Base-by-base conservation (phyloP, 2,329 filamentous ascomycete species). In the Verticillium dahliae region DNA sequence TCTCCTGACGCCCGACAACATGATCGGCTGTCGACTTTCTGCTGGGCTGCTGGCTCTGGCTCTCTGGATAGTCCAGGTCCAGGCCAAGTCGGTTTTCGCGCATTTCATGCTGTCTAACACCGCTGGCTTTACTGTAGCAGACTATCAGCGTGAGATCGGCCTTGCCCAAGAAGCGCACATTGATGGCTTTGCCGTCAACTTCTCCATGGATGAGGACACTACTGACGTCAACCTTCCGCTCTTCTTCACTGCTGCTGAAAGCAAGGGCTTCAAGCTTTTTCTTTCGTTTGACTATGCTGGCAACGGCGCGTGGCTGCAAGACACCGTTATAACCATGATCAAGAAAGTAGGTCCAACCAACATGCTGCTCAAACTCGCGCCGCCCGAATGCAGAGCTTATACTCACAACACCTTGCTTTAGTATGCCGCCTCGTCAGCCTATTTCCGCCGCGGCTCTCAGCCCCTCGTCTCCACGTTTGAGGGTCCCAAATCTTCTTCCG, bases 401-500 rank as follows among this genome's bases (percentile, higher is more conserved):
- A 52, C 4, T 64, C 4, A 64, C 15, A 2, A 6, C 13, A 10
- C 1, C 1, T 31, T 6, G 27, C 6, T 6, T 14, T 41, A 63
- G 31, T 75, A 71, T 62, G 64, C 63, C 56, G 39, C 10, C 18
- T 60, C 65, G n/a, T 9, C 60, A 0, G 68, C 71, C 2, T 72
- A 76, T 67, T 73, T 68, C 55, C 63, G 65, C 13, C 62, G 67
- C 39, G 65, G 70, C 50, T 62, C 61, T 1, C 63, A 74, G 60
- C 75, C 80, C 0, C 71, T 84, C 31, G 81, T 81, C 4, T 81
- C 78, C 3, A 84, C 81, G 0, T 85, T 84, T 61, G 81, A 84
- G 67, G 81, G 82, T 0, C 67, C 72, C 0, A 64, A 60, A 10
- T 76, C 77, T 56, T 70, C 73, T 13, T 69, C 66, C 2, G 76